Evolutionary conservation across 176 grass and related monocot species (phyloP), one percentile per base, ranked within the genome.

Genomic region (Cenchrus americanus): DNA sequence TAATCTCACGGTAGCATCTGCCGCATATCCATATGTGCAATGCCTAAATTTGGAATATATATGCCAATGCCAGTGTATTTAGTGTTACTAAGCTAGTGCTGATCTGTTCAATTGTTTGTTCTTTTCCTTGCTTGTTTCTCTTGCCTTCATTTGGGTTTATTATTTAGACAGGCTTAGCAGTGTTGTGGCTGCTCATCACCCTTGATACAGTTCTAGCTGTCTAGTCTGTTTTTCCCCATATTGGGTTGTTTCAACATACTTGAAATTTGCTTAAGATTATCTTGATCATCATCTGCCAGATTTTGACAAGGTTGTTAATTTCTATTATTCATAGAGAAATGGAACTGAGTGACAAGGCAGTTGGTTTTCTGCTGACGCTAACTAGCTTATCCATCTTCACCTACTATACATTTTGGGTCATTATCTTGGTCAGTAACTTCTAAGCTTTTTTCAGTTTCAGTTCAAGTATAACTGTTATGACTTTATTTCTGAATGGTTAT

Each of bases 311-410:
- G 14, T 37, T 13, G 2, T 2, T 27, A 14, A 14, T 75, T 10
- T 22, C 17, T 60, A 52, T 66, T 69, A 21, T 1, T 79, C 15
- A 49, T 40, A 58, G 40, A 75, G 2, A 83, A 82, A 94, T 95
- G 96, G 91, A 95, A 80, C 77, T 94, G 85, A 87, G 86, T 41
- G 93, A 98, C 71, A 95, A 93, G 74, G 85, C 74, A 12, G 80
- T 95, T 26, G 89, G 93, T 17, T 81, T 94, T 87, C 32, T 98
- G 57, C 83, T 98, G 50, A 93, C 96, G 15, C 58, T 84, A 49
- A 83, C 87, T n/a, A 95, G 96, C 71, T n/a, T 95, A 86, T 90
- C 96, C 61, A 85, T 98, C 65, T 95, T 98, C 82, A 90, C 85
- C 57, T 98, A 90, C 76, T 98, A 98, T 26, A 92, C 93, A 67